A percentile compares a stretch with the other conserved stretches of the same genome.
phyloP scores from a whole-genome alignment of 2,329 filamentous ascomycete species.

The Pezicula radicicola region DNA sequence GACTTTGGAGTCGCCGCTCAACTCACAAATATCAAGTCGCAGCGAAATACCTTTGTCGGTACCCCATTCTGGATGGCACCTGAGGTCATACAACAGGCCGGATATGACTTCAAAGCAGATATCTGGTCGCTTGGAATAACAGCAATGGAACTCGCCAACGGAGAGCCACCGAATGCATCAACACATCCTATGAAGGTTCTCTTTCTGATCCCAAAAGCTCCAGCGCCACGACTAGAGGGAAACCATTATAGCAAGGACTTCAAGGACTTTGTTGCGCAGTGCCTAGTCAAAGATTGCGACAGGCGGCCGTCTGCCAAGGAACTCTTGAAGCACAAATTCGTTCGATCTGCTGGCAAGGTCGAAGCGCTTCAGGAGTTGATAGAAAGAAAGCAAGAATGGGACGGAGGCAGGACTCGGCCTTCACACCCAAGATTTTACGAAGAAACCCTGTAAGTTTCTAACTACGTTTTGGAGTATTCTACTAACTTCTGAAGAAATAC shows the following conservation, averaged over 20 bases:
- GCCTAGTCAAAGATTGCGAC: conserved; percentile 89
- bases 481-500: conserved; percentile 47
- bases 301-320: conserved; percentile 81
- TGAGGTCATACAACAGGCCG: conserved; percentile 86
- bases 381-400: conserved; percentile 76
- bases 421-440: conserved; percentile 85
- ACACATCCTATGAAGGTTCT: conserved; percentile 93
- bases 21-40: conserved; percentile 94
- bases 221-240: conserved; percentile 80
- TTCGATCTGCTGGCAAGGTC: conserved; percentile 80
- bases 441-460: conserved; percentile 67
- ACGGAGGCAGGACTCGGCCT: conserved; percentile 67
- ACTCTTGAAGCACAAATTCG: conserved; percentile 83
- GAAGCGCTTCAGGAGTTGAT: conserved; percentile 87
- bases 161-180: conserved; percentile 82
- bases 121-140: conserved; percentile 94
- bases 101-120: conserved; percentile 84
- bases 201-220: conserved; percentile 86
- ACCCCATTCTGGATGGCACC: conserved; percentile 98
- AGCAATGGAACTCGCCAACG: conserved; percentile 83
- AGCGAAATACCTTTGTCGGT: conserved; percentile 95
- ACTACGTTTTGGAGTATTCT: neutral
- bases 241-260: conserved; percentile 80
- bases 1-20: conserved; percentile 98
- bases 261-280: conserved; percentile 89